Evolutionary conservation across 805 yeast genomes (phyloP), one percentile per base, ranked within the genome.

Genomic region (Yarrowia sp.): DNA sequence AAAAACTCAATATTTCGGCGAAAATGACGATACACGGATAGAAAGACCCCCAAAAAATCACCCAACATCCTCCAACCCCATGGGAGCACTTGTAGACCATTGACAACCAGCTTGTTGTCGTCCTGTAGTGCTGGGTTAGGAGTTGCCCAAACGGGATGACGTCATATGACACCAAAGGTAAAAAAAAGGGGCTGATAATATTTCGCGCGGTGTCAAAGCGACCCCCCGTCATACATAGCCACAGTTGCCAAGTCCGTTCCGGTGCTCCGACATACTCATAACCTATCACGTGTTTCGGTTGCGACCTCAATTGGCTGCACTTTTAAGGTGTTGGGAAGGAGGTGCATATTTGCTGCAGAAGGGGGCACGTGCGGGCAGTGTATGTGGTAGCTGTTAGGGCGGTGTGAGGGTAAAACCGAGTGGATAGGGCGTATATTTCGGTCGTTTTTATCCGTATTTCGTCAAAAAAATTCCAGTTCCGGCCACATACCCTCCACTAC

Each of bases 251-350:
- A n/a, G n/a, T n/a, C n/a, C n/a, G n/a, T n/a, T n/a, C n/a, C n/a
- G n/a, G n/a, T n/a, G n/a, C n/a, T n/a, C n/a, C 8, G 41, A 35
- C 43, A 36, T 51, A 51, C 58, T 51, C 58, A 51, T 51, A 51
- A 51, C 58, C 58, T 51, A 51, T 38, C 58, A 51, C 58, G 58
- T 51, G 58, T 38, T 51, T 22, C 43, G 35, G 22, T 6, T 14
- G 35, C 43, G 43, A 22, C 58, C 43, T 22, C 58, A 51, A 51
- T 51, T 51, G 58, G 58, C 58, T 51, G 43, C 58, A 36, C 42
- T 51, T 51, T 51, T 36, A 51, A 51, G 43, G 58, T 51, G 58
- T 36, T 51, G 42, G 42, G 58, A 51, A 18, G 22, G 33, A 36
- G 22, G 33, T 51, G 58, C 43, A 51, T 22, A 36, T 51, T 38